These are phyloP conservation scores for Thyridium curvatum DNA, from an alignment of 2,329 filamentous ascomycete genomes.

Conservation along the genomic window DNA sequence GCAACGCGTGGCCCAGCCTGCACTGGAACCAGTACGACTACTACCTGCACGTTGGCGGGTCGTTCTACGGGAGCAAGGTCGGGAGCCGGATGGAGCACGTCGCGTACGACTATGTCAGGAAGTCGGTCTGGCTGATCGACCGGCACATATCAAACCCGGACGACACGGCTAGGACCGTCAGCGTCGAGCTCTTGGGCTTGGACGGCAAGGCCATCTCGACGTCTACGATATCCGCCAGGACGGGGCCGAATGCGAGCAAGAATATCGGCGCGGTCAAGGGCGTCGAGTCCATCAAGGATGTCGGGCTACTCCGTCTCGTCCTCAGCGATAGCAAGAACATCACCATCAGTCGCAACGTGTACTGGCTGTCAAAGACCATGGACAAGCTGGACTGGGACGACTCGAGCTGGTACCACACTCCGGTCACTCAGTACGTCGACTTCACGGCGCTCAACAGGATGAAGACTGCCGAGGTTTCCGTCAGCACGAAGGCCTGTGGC, in stretches of 20 bases:
- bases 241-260: constrained; percentile 38
- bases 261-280: constrained; percentile 11
- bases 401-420: constrained; percentile 54
- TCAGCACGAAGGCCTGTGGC: constrained; percentile 18
- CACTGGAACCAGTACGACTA: constrained; percentile 63
- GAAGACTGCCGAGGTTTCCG: constrained; percentile 26
- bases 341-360: constrained; percentile 49
- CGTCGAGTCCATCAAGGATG: constrained; percentile 25
- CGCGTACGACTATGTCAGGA: constrained; percentile 44
- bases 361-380: constrained; percentile 43
- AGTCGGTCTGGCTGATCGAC: constrained; percentile 41
- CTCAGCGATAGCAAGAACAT: constrained; percentile 21
- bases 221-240: constrained; percentile 12
- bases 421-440: constrained; percentile 43
- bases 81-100: constrained; percentile 45
- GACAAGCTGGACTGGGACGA: constrained; percentile 49
- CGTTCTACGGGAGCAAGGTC: constrained; percentile 53
- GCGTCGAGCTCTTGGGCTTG: constrained; percentile 41
- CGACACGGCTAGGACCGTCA: constrained; percentile 32
- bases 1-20: constrained; percentile 57
- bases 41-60: constrained; percentile 50
- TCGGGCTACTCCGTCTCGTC: constrained; percentile 44
- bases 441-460: constrained; percentile 37
- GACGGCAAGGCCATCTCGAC: constrained; percentile 33
- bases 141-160: neutral